A percentile compares a stretch with the other conserved stretches of the same genome.
Conservation (phyloP, 805 yeast genomes). For the Sungouiella blattae region DNA sequence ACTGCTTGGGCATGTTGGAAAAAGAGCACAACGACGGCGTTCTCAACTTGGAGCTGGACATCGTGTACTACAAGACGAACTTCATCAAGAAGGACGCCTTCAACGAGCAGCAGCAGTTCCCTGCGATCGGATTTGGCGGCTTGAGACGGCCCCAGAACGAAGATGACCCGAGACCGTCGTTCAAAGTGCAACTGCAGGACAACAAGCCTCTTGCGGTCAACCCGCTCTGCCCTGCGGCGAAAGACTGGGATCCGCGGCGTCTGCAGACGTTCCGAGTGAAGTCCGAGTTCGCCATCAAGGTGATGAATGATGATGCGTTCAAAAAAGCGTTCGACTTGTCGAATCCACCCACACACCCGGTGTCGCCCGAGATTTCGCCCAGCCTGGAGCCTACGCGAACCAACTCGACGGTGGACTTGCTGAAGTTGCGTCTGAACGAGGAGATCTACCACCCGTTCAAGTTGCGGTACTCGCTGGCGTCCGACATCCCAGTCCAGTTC, state of each 20-base stretch:
- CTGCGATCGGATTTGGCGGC: slow-evolving; percentile 15
- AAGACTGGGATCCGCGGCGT: slow-evolving; percentile 35
- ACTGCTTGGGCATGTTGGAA: slow-evolving; percentile 29
- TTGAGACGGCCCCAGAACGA: slow-evolving; percentile 5
- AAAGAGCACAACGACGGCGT: slow-evolving; percentile 23
- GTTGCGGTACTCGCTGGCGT: slow-evolving; percentile 34
- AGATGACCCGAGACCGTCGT: slow-evolving; percentile 33
- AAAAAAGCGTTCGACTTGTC: slow-evolving; percentile 26
- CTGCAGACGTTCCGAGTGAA: slow-evolving; percentile 26
- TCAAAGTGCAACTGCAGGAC: slow-evolving; percentile 8
- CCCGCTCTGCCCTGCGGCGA: slow-evolving; percentile 39
- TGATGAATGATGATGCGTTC: slow-evolving; percentile 37
- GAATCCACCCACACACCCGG: slow-evolving; percentile 32
- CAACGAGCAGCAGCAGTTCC: slow-evolving; percentile 12
- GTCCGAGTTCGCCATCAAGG: slow-evolving; percentile 33
- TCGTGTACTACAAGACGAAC: slow-evolving; percentile 42
- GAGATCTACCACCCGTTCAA: slow-evolving; percentile 38
- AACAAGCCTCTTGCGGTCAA: slow-evolving; percentile 11
- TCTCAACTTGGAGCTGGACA: slow-evolving; percentile 38
- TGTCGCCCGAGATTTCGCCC: slow-evolving; percentile 42
- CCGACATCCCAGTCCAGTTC: slow-evolving; percentile 36
- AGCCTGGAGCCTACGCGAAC: slow-evolving; percentile 38
- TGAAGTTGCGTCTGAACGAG: slow-evolving; percentile 30
- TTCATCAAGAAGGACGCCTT: slow-evolving; percentile 36
- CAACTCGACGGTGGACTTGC: slow-evolving; percentile 39